Evolutionary conservation across 441 rosid genomes (phyloP).

Genomic region (Breynia disticha): DNA sequence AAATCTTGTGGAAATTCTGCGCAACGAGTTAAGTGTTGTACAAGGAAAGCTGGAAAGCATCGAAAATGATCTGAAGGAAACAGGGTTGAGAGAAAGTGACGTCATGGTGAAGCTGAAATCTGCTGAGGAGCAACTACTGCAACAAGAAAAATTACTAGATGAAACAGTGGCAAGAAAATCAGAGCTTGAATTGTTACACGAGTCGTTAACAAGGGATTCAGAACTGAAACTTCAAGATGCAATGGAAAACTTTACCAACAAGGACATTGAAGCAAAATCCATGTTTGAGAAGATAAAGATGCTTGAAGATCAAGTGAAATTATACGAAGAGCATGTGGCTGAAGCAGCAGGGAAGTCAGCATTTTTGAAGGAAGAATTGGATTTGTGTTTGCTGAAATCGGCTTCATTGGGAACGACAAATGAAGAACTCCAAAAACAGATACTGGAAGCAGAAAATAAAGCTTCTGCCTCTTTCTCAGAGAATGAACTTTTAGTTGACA

Average conservation of each 20-base stretch:
- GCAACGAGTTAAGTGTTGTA: slow-evolving; percentile 53
- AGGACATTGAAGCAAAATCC: slow-evolving; percentile 49
- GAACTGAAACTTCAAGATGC: slow-evolving; percentile 58
- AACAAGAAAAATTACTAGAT: slow-evolving; percentile 46
- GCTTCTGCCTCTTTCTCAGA: slow-evolving; percentile 52
- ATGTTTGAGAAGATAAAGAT: slow-evolving; percentile 47
- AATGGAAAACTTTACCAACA: slow-evolving; percentile 31
- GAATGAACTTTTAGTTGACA: slow-evolving; percentile 56
- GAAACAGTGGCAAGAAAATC: slow-evolving; percentile 38
- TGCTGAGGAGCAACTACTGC: slow-evolving; percentile 59
- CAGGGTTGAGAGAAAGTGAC: slow-evolving; percentile 57
- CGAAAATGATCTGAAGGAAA: slow-evolving; percentile 57
- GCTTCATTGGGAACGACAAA: slow-evolving; percentile 46
- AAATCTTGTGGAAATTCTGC: slow-evolving; percentile 52
- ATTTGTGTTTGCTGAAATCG: slow-evolving; percentile 37
- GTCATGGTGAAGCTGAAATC: slow-evolving; percentile 59
- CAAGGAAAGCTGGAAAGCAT: slow-evolving; percentile 53
- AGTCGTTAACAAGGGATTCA: slow-evolving; percentile 47
- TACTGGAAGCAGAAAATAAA: slow-evolving; percentile 47
- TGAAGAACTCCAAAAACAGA: slow-evolving; percentile 54
- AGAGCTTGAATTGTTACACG: slow-evolving; percentile 60
- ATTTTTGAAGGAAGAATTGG: slow-evolving; percentile 59
- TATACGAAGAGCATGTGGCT: slow-evolving; percentile 42
- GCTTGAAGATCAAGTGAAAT: slow-evolving; percentile 53
- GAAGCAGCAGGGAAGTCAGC: slow-evolving; percentile 49